A percentile compares a stretch with the other conserved stretches of the same genome.
These are phyloP conservation scores for Vitis vinifera DNA, from an alignment of 164 flowering plant genomes.

Conservation along the genomic window DNA sequence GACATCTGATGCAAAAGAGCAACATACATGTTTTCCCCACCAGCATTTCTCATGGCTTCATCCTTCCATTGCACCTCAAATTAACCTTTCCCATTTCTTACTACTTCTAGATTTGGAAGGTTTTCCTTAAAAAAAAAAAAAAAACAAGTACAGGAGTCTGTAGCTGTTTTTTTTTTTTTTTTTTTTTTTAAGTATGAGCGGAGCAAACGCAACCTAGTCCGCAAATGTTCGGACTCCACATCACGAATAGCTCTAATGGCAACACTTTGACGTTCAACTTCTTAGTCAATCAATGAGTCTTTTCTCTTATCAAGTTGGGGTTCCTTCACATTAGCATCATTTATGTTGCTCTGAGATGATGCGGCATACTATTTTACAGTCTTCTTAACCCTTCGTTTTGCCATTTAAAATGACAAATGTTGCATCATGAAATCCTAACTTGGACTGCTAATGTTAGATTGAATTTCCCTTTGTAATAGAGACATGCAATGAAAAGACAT, in stretches of 20 bases:
- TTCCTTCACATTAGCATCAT: slow-evolving; percentile 2
- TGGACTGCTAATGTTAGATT: too few species aligned
- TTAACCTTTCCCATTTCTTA: slow-evolving; percentile 34
- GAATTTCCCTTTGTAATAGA: too few species aligned
- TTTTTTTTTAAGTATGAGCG: slow-evolving; percentile 58
- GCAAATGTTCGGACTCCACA: slow-evolving; percentile 53
- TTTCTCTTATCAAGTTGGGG: slow-evolving; percentile 7
- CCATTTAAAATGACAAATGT: slow-evolving; percentile 14
- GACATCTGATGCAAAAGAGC: slow-evolving; percentile 54
- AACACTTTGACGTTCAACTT: slow-evolving; percentile 56
- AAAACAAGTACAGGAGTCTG: slow-evolving; percentile 49
- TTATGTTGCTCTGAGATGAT: slow-evolving; percentile 4
- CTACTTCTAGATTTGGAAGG: slow-evolving; percentile 39
- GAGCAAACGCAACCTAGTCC: slow-evolving; percentile 59
- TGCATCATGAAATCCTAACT: too few species aligned
- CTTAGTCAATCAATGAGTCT: slow-evolving; percentile 10
- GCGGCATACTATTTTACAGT: slow-evolving; percentile 5
- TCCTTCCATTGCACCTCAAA: slow-evolving; percentile 59
- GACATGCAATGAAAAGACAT: too few species aligned
- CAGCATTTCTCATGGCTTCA: slow-evolving; percentile 26
- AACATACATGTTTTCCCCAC: slow-evolving; percentile 38
- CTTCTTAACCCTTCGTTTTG: slow-evolving; percentile 24
- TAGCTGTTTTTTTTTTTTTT: slow-evolving; percentile 26
- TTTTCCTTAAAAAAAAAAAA: slow-evolving; percentile 42
- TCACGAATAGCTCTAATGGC: slow-evolving; percentile 67